A percentile compares a stretch with the other conserved stretches of the same genome.
Evolutionary conservation across 768 basidiomycete genomes (phyloP).

Genomic region (Punctularia strigosozonata): DNA sequence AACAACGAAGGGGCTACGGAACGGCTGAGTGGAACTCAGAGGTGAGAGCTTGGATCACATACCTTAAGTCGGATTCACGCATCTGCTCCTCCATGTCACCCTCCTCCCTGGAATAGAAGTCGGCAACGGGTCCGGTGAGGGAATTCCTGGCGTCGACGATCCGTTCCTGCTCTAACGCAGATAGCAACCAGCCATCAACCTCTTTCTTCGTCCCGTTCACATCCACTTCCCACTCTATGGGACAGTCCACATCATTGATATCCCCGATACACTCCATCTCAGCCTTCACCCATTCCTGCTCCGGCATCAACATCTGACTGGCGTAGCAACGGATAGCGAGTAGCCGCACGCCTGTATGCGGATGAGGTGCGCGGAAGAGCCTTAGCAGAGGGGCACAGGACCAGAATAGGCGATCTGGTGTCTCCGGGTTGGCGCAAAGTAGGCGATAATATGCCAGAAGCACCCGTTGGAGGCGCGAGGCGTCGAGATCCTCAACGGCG

Average conservation of each 20-base stretch:
- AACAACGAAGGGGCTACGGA: constrained; percentile 37
- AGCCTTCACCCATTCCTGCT: constrained; percentile 56
- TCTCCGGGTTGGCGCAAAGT: constrained; percentile 56
- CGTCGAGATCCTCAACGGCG: constrained; percentile 23
- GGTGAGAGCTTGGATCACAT: constrained; percentile 8
- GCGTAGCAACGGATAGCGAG: constrained; percentile 75
- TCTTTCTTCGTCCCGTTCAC: constrained; percentile 30
- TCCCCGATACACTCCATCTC: constrained; percentile 55
- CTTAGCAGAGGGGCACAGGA: constrained; percentile 27
- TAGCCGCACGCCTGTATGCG: constrained; percentile 52
- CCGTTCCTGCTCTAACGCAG: constrained; percentile 54
- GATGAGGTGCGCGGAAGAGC: constrained; percentile 37
- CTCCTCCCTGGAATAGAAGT: constrained; percentile 34
- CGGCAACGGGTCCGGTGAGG: constrained; percentile 25
- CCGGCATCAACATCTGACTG: constrained; percentile 65
- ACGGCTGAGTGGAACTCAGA: constrained; percentile 7
- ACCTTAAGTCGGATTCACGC: constrained; percentile 45
- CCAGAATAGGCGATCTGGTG: constrained; percentile 59
- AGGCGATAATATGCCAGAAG: constrained; percentile 79
- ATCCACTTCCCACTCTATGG: constrained; percentile 41
- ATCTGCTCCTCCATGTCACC: constrained; percentile 23
- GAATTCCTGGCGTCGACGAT: constrained; percentile 37
- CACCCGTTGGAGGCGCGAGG: constrained; percentile 46
- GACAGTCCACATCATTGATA: constrained; percentile 46
- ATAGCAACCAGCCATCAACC: constrained; percentile 78